phyloP scores from a whole-genome alignment of 1,284 basidiomycete species.

The Blastosporella zonata region DNA sequence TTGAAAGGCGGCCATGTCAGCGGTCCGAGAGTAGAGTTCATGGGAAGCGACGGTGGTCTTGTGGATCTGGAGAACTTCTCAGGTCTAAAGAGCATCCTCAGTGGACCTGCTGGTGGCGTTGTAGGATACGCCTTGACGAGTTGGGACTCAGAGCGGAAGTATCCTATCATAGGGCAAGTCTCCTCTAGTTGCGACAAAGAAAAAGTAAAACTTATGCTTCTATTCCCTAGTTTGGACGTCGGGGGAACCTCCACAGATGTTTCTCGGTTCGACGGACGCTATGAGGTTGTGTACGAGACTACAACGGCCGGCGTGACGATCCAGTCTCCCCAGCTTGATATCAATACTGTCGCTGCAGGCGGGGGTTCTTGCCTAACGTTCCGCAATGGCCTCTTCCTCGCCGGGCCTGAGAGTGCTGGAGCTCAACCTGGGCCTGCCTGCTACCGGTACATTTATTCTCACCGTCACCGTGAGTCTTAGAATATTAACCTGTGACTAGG shows the following conservation, averaged over 20 bases:
- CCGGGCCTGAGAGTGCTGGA: conserved; percentile 81
- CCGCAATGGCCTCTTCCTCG: conserved; percentile 79
- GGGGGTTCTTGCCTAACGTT: conserved; percentile 83
- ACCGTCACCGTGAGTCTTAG: background rate
- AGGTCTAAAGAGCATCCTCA: conserved; percentile 85
- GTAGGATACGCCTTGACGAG: conserved; percentile 85
- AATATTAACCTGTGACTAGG: conserved; percentile 33
- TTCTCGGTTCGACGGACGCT: conserved; percentile 81
- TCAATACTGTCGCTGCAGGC: conserved; percentile 87
- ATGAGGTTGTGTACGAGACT: conserved; percentile 88
- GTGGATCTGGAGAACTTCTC: conserved; percentile 84
- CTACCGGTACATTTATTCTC: conserved; percentile 51
- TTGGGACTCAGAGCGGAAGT: conserved; percentile 66
- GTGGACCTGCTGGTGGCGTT: conserved; percentile 87
- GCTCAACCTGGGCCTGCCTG: conserved; percentile 85
- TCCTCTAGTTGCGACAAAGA: background rate
- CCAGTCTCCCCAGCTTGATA: conserved; percentile 84
- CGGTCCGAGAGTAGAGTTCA: conserved; percentile 74
- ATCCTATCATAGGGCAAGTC: conserved; percentile 74
- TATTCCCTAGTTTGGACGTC: conserved; percentile 57
- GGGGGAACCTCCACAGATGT: conserved; percentile 93
- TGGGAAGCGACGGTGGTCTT: conserved; percentile 88
- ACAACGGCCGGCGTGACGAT: conserved; percentile 90
- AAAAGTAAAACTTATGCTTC: background rate
- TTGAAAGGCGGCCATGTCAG: conserved; percentile 46